Base-by-base conservation (phyloP, 1,139 yeast genomes). In the Blastobotrys aristatus region DNA sequence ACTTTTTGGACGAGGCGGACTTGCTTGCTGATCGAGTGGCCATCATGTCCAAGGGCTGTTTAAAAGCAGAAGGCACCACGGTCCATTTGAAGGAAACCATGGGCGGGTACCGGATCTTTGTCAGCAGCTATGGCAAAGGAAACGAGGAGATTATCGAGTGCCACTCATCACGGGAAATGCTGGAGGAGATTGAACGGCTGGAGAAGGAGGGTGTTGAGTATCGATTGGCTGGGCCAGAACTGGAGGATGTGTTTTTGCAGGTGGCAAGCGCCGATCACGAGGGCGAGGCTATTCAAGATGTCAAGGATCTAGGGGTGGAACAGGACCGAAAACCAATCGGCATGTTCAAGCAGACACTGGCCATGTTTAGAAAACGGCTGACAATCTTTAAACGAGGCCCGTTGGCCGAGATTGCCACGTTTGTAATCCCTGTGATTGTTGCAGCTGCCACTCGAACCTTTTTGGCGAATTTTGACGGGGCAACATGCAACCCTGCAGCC, bases 1-100 rank as follows among this genome's bases (percentile, higher is more conserved):
- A 67, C 47, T 67, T 67, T 46, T 53, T 67, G 30, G 71, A 67
- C 43, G 71, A 67, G 43, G 71, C 71, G 1, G 71, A 67, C 46
- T 47, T 66, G 27, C 57, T 67, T 3, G 62, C 68, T 22, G 71
- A 67, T 50, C 52, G 61, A n/a, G 56, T 67, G 39, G 68, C 65
- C 8, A 58, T 67, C 43, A 48, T 67, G 54, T 62, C 68, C 13
- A 59, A 58, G 43, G 71, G 71, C 4, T 50, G 46, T 3, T 47
- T 67, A 36, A 56, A 56, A 31, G 66, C 65, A 3, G 53, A 53
- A 18, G 71, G 71, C 1, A 57, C 66, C 4, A 57, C 71, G 8
- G 63, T 65, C 4, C 57, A 59, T 34, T 55, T 67, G 26, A 67
- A 67, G 49, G 60, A 64, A 33, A 40, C 57, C 16, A 50, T 64